A percentile compares a stretch with the other conserved stretches of the same genome.
phyloP scores from a whole-genome alignment of 306 rosid species.

The Medicago ruthenica region DNA sequence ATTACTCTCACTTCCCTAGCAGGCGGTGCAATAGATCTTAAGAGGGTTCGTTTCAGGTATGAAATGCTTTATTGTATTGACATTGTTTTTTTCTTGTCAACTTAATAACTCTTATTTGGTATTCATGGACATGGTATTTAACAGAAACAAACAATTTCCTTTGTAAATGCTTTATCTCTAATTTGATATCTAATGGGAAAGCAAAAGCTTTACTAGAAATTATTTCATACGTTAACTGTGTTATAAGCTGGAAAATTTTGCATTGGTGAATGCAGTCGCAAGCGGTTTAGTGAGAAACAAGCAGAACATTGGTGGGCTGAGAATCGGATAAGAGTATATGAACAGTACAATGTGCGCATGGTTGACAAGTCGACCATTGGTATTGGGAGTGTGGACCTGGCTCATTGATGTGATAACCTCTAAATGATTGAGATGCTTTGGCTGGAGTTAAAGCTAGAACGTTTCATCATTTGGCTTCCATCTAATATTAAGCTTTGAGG shows the following conservation, averaged over 20 bases:
- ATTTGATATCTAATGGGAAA: conserved; percentile 11
- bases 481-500: conserved; percentile 54
- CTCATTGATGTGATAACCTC: conserved; percentile 69
- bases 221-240: conserved; percentile 10
- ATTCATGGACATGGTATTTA: background rate
- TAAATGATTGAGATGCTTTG: conserved; percentile 58
- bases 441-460: conserved; percentile 58
- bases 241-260: conserved; percentile 24
- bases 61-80: conserved; percentile 12
- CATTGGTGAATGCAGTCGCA: conserved; percentile 72
- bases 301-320: conserved; percentile 99
- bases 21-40: conserved; percentile 87
- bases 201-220: background rate
- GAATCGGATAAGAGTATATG: conserved; percentile 84
- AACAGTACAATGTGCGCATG: conserved; percentile 79
- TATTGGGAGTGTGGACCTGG: conserved; percentile 82
- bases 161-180: background rate
- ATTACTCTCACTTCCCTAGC: conserved; percentile 87
- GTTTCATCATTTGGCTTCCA: conserved; percentile 66
- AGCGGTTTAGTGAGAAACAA: conserved; percentile 93
- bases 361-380: conserved; percentile 83
- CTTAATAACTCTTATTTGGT: conserved; percentile 7
- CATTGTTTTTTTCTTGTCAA: conserved; percentile 22
- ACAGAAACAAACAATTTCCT: background rate
- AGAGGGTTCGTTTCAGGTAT: conserved; percentile 98